Conservation (phyloP, 768 basidiomycete species). For the Inosperma sp. region DNA sequence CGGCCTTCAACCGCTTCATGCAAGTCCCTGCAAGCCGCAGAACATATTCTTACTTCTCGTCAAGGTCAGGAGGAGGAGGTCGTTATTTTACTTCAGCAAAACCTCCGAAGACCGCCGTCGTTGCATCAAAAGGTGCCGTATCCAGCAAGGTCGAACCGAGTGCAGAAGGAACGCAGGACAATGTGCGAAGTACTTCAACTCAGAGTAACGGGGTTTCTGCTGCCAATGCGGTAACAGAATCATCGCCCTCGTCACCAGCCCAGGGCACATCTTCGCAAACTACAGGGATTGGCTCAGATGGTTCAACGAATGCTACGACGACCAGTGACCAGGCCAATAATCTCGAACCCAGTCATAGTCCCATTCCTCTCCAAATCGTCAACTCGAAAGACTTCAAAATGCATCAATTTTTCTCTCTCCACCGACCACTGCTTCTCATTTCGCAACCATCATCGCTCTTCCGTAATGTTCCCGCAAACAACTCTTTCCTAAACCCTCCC, state of each 20-base stretch:
- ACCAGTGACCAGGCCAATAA: conserved; percentile 18
- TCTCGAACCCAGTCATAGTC: conserved; percentile 16
- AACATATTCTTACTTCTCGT: conserved; percentile 74
- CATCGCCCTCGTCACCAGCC: conserved; percentile 10
- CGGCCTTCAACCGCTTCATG: conserved; percentile 47
- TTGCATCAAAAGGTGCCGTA: conserved; percentile 35
- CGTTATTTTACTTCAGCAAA: conserved; percentile 75
- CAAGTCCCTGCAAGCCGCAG: conserved; percentile 48
- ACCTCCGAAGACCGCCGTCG: conserved; percentile 48
- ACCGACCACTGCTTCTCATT: conserved; percentile 72
- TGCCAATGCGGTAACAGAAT: conserved; percentile 4
- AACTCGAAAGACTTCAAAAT: conserved; percentile 69
- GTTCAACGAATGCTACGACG: conserved; percentile 10
- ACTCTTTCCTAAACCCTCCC: conserved; percentile 21
- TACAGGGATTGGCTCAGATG: neutral
- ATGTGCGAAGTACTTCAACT: neutral
- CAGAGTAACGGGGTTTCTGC: neutral
- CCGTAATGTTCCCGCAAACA: conserved; percentile 27
- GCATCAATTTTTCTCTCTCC: conserved; percentile 80
- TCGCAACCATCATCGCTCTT: conserved; percentile 56
- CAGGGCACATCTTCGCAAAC: conserved; percentile 9
- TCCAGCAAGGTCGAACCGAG: conserved; percentile 17
- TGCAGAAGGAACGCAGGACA: conserved; percentile 16
- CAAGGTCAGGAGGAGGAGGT: conserved; percentile 68
- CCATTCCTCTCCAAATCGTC: conserved; percentile 48